Percentiles rank a stretch among this genome's conserved stretches.
Conservation (phyloP, 805 yeast genomes). For the Barnettozyma sp. region DNA sequence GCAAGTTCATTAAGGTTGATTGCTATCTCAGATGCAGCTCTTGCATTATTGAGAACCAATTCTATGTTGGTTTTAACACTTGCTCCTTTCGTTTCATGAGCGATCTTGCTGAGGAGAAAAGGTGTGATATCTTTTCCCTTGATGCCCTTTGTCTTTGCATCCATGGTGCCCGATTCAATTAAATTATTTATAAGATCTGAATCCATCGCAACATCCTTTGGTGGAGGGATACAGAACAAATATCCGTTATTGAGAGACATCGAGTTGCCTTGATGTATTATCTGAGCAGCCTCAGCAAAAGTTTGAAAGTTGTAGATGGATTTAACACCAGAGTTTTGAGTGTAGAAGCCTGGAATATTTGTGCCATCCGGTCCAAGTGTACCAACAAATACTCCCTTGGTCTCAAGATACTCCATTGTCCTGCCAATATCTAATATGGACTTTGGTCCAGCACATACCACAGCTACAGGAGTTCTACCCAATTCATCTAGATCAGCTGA, state of each 20-base stretch:
- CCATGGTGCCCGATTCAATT: slow-evolving; percentile 50
- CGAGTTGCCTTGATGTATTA: slow-evolving; percentile 41
- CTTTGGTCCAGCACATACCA: slow-evolving; percentile 91
- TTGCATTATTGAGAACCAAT: slow-evolving; percentile 74
- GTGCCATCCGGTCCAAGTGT: slow-evolving; percentile 51
- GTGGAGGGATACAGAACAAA: slow-evolving; percentile 81
- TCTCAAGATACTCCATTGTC: slow-evolving; percentile 82
- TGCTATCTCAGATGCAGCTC: slow-evolving; percentile 62
- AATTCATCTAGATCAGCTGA: slow-evolving; percentile 85
- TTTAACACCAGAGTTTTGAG: slow-evolving; percentile 62
- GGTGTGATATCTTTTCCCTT: slow-evolving; percentile 78
- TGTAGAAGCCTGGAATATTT: slow-evolving; percentile 75
- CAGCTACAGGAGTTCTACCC: slow-evolving; percentile 76
- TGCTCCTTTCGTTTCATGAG: slow-evolving; percentile 59
- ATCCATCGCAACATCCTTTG: slow-evolving; percentile 51
- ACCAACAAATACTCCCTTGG: slow-evolving; percentile 83
- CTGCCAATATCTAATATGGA: slow-evolving; percentile 72
- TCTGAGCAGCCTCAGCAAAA: slow-evolving; percentile 53
- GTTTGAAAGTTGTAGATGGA: slow-evolving; percentile 62
- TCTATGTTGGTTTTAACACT: slow-evolving; percentile 66
- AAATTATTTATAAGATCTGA: slow-evolving; percentile 44
- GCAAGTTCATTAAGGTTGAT: slow-evolving; percentile 20
- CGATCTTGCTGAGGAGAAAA: slow-evolving; percentile 57
- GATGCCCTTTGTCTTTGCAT: slow-evolving; percentile 47
- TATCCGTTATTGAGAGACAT: slow-evolving; percentile 60